Conservation (phyloP, 352 stramenopile genomes). For the Thalassiosira mediterranea region DNA sequence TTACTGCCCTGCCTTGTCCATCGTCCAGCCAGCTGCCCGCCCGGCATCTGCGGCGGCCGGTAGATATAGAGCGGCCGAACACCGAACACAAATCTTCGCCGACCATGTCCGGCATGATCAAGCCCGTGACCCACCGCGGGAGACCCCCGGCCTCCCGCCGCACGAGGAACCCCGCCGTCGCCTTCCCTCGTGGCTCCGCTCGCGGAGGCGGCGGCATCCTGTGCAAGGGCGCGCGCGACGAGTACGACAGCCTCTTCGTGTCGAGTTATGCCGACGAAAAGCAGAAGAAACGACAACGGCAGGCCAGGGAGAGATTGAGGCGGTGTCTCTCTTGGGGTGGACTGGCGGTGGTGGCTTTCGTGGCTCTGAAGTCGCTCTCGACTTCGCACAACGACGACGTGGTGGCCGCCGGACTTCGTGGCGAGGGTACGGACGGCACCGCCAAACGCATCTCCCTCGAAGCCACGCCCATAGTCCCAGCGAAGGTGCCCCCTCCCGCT, state of each 20-base stretch:
- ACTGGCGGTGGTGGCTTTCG: not conserved
- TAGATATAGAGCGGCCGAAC: too few relatives aligned
- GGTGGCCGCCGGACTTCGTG: not conserved
- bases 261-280: constrained; percentile 19
- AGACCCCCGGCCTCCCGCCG: not conserved
- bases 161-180: not conserved
- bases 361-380: too few relatives aligned
- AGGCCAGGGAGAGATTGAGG: constrained; percentile 1
- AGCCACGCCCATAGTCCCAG: too few relatives aligned
- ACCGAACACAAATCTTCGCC: too few relatives aligned
- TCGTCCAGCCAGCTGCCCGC: too few relatives aligned
- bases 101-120: not conserved
- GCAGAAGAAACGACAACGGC: constrained; percentile 1
- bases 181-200: too few relatives aligned
- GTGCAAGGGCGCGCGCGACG: not conserved
- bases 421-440: too few relatives aligned
- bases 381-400: not conserved
- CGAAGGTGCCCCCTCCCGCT: too few relatives aligned
- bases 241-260: not conserved
- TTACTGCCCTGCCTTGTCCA: too few relatives aligned
- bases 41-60: too few relatives aligned
- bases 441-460: too few relatives aligned
- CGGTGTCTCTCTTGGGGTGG: not conserved
- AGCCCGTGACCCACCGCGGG: not conserved
- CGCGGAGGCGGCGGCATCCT: too few relatives aligned